Conservation (phyloP, 2,329 filamentous ascomycete genomes). For the Cryphonectria carpinicola region DNA sequence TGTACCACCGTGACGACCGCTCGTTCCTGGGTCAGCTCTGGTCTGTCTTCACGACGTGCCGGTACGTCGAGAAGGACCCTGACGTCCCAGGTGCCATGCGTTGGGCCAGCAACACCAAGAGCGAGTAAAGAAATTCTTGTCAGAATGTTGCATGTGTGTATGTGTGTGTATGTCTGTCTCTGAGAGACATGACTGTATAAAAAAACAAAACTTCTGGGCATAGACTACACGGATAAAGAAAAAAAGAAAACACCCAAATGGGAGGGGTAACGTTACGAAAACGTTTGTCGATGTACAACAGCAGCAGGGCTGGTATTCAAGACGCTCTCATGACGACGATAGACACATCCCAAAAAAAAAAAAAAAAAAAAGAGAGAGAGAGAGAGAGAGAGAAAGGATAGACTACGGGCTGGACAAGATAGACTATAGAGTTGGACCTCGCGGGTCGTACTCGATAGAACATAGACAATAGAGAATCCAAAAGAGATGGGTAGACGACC, state of each 20-base stretch:
- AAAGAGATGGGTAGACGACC: not conserved
- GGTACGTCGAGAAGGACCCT: conserved; percentile 50
- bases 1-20: conserved; percentile 53
- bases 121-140: conserved; percentile 6
- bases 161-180: not conserved
- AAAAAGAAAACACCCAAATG: not conserved
- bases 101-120: conserved; percentile 38
- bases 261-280: not conserved
- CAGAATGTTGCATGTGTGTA: not conserved
- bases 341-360: not conserved
- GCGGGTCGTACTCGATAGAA: not conserved
- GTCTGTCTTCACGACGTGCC: conserved; percentile 50
- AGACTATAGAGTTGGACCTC: conserved; percentile 4
- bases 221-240: not conserved
- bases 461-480: not conserved
- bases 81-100: conserved; percentile 41
- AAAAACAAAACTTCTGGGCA: not conserved
- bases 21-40: conserved; percentile 51
- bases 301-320: not conserved
- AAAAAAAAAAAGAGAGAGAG: not conserved
- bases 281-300: not conserved
- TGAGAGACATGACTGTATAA: conserved; percentile 1
- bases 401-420: conserved; percentile 2
- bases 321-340: conserved; percentile 5
- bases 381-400: not conserved